phyloP scores from a whole-genome alignment of 306 rosid genomes.

The Aeschynomene evenia region DNA sequence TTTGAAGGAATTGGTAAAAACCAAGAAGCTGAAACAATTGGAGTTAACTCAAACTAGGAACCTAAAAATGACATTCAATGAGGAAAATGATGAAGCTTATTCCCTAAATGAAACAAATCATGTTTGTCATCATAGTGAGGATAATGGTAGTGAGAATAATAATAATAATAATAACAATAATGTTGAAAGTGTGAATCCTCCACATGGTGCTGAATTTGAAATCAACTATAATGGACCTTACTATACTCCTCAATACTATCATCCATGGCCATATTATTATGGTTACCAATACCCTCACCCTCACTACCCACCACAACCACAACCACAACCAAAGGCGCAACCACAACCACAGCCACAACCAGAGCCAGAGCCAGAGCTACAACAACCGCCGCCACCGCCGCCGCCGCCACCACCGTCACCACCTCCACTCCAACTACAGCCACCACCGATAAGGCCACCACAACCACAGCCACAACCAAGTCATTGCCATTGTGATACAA shows the following conservation, averaged over 20 bases:
- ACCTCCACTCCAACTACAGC: background rate
- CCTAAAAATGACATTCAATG: slow-evolving; percentile 8
- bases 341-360: background rate
- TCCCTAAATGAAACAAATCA: too few relatives aligned
- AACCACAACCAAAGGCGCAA: background rate
- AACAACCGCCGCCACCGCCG: background rate
- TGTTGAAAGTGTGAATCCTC: too few relatives aligned
- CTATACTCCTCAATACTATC: too few relatives aligned
- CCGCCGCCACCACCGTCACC: background rate
- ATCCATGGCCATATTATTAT: background rate
- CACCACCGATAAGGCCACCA: background rate
- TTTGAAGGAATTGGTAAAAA: background rate
- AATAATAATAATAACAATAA: too few relatives aligned
- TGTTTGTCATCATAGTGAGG: background rate
- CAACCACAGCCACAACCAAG: background rate
- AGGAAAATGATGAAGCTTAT: background rate
- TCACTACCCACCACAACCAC: too few relatives aligned
- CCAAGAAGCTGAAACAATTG: background rate
- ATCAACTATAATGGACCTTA: too few relatives aligned
- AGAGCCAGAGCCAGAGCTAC: background rate
- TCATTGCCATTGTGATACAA: too few relatives aligned
- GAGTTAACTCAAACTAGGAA: background rate
- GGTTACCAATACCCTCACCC: background rate
- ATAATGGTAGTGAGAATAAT: background rate
- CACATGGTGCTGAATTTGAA: too few relatives aligned